phyloP scores from a whole-genome alignment of 148 eudicot species.

The Silene conica region DNA sequence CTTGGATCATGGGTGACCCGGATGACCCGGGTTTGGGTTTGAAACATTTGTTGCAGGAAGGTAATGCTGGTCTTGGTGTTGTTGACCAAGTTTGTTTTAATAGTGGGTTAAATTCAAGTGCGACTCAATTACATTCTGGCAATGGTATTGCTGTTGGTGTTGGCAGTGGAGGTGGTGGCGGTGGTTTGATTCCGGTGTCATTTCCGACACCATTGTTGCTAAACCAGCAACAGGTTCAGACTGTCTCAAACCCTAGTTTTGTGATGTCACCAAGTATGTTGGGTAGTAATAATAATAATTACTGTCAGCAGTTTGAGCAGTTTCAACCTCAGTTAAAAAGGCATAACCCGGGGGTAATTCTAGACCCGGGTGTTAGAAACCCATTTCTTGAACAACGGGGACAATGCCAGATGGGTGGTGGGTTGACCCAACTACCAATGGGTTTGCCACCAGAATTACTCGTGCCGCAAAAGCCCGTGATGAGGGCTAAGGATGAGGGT shows the following conservation, averaged over 20 bases:
- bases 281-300: slow-evolving; percentile 18
- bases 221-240: slow-evolving; percentile 46
- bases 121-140: not conserved
- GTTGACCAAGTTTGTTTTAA: slow-evolving; percentile 50
- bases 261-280: slow-evolving; percentile 30
- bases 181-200: slow-evolving; percentile 19
- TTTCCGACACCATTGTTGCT: too few relatives aligned
- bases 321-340: slow-evolving; percentile 54
- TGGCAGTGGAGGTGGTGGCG: not conserved
- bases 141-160: not conserved
- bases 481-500: slow-evolving; percentile 41
- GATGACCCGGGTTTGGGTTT: slow-evolving; percentile 60
- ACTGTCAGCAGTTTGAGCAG: slow-evolving; percentile 34
- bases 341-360: slow-evolving; percentile 53
- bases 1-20: slow-evolving; percentile 76
- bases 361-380: slow-evolving; percentile 21
- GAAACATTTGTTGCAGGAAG: slow-evolving; percentile 52
- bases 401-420: slow-evolving; percentile 6
- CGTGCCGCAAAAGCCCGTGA: not conserved
- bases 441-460: slow-evolving; percentile 24
- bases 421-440: slow-evolving; percentile 12
- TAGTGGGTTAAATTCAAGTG: not conserved
- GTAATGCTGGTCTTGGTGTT: slow-evolving; percentile 46
- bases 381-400: slow-evolving; percentile 35
- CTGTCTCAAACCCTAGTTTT: slow-evolving; percentile 42